These are phyloP conservation scores for Stemphylium beticola DNA, from an alignment of 2,329 filamentous ascomycete genomes.

Conservation along the genomic window DNA sequence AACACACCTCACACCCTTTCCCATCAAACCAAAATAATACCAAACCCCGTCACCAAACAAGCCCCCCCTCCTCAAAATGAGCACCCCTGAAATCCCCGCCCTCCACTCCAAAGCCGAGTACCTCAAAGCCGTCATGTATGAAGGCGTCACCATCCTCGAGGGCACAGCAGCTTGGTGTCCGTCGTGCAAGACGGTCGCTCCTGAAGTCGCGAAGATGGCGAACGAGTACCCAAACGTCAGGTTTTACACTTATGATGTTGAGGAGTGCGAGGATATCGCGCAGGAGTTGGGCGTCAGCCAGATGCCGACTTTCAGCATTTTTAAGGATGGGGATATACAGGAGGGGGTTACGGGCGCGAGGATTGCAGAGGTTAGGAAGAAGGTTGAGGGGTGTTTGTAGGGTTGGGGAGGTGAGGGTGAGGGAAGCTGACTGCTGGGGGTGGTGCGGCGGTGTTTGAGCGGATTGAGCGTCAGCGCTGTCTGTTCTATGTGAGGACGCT, in stretches of 20 bases:
- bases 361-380: conserved; percentile 29
- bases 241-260: conserved; percentile 42
- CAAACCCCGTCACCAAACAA: no score
- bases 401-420: not conserved
- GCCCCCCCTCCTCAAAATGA: not conserved
- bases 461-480: no score
- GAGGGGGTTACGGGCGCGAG: conserved; percentile 31
- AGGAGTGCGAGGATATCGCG: conserved; percentile 39
- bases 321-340: conserved; percentile 40
- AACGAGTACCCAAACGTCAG: conserved; percentile 30
- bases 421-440: no score
- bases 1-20: no score
- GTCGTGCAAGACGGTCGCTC: conserved; percentile 37
- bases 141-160: conserved; percentile 41
- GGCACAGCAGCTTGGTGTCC: conserved; percentile 40
- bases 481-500: no score
- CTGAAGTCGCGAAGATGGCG: conserved; percentile 36
- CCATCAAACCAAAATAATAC: no score
- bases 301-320: conserved; percentile 39
- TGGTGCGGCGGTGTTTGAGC: no score
- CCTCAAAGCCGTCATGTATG: conserved; percentile 38
- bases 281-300: conserved; percentile 37
- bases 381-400: conserved; percentile 31
- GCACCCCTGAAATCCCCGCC: conserved; percentile 21
- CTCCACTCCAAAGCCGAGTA: conserved; percentile 36